These are phyloP conservation scores for Penicillium silybi DNA, from an alignment of 495 filamentous ascomycete genomes.

Conservation along the genomic window DNA sequence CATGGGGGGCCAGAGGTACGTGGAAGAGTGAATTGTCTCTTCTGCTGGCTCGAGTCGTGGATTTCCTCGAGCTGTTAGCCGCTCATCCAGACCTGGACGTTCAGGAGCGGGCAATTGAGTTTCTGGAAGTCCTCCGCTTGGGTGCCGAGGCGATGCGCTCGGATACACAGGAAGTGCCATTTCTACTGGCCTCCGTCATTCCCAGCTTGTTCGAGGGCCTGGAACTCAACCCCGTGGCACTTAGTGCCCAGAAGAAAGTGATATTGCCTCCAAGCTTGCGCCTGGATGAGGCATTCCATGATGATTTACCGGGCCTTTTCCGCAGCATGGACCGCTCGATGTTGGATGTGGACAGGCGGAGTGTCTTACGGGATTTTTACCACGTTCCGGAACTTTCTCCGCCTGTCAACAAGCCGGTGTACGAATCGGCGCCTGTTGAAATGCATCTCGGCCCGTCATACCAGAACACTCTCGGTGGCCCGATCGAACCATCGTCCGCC, in stretches of 20 bases:
- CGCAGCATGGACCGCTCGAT: conserved; percentile 5
- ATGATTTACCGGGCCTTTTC: conserved; percentile 62
- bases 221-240: conserved; percentile 87
- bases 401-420: conserved; percentile 29
- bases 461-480: conserved; percentile 55
- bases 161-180: conserved; percentile 66
- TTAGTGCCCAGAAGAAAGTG: conserved; percentile 80
- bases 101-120: conserved; percentile 93
- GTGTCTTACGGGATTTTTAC: conserved; percentile 66
- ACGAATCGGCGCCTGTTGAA: conserved; percentile 12
- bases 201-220: conserved; percentile 79
- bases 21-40: conserved; percentile 68
- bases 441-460: conserved; percentile 49
- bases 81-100: conserved; percentile 86
- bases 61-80: conserved; percentile 71
- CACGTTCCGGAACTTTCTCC: conserved; percentile 39
- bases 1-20: conserved; percentile 56
- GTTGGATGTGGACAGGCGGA: not conserved
- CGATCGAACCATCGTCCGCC: conserved; percentile 60
- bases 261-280: conserved; percentile 69
- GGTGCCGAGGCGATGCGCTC: conserved; percentile 71
- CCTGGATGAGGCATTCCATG: conserved; percentile 76
- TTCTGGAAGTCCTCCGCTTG: conserved; percentile 80
- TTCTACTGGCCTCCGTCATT: conserved; percentile 81
- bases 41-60: conserved; percentile 71